phyloP scores from a whole-genome alignment of 2,329 filamentous ascomycete genomes.

The Aspergillus hiratsukae region DNA sequence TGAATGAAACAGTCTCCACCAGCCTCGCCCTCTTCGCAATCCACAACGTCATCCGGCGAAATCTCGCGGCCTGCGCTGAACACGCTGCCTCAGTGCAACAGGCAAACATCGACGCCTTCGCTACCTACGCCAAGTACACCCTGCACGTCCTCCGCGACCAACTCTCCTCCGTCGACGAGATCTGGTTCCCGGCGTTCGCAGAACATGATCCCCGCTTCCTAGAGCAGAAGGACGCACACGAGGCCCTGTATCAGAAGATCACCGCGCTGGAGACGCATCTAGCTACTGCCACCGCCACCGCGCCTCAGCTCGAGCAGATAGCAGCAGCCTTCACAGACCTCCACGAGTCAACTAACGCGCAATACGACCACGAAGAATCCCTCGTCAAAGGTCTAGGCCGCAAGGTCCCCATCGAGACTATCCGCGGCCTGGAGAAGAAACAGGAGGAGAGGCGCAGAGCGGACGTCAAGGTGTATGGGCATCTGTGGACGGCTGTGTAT shows the following conservation, averaged over 20 bases:
- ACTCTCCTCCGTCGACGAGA: neutral
- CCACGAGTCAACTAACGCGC: neutral
- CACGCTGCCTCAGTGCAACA: neutral
- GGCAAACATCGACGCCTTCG: neutral
- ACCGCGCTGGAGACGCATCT: neutral
- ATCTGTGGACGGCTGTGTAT: conserved; percentile 3
- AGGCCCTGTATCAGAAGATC: neutral
- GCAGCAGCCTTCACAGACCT: neutral
- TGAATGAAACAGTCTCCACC: conserved; percentile 1
- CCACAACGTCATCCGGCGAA: conserved; percentile 7
- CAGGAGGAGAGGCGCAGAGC: neutral
- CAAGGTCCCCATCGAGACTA: neutral
- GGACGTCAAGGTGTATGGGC: conserved; percentile 1
- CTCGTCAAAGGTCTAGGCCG: neutral
- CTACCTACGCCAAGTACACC: conserved; percentile 3
- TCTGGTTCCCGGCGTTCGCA: conserved; percentile 2
- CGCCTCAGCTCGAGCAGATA: neutral
- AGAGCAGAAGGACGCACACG: neutral
- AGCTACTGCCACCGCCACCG: neutral
- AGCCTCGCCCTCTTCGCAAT: conserved; percentile 3
- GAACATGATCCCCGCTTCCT: neutral
- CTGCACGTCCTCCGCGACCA: conserved; percentile 2
- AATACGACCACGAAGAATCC: neutral
- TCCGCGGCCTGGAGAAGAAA: neutral
- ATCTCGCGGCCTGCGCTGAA: conserved; percentile 1